Base-by-base conservation (phyloP, 2,329 filamentous ascomycete genomes). In the Talaromyces rugulosus region DNA sequence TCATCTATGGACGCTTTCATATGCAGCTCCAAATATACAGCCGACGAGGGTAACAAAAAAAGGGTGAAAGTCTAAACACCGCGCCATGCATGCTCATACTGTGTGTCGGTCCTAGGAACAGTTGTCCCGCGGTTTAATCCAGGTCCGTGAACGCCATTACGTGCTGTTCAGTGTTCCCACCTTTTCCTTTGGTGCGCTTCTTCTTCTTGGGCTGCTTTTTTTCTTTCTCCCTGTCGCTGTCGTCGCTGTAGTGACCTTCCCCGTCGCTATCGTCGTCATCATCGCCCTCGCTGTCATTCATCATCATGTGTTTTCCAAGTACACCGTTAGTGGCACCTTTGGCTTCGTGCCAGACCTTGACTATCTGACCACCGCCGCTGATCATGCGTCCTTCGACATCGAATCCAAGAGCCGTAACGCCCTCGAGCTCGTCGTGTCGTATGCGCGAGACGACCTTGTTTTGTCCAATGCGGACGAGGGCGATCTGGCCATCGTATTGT, bases 321-420 rank as follows among this genome's bases (percentile, higher is more conserved):
- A 62, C 76, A 28, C 78, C 81, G 0, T 81, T 80, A 0, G 77
- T 77, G 0, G 77, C 82, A 1, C 81, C 82, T 0, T 84, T 83
- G 0, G 81, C 82, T 1, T 80, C 80, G 18, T 58, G 87, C 95
- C 95, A 99, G 1, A 98, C 88, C 76, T 97, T 97, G 65, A 99
- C 85, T 0, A 87, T 87, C 68, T 84, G 85, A 0, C 95, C 95
- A 59, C 95, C 95, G 11, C 92, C 93, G 70, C 88, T 96, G 67
- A 99, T 92, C 82, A 99, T 86, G 53, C 95, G 84, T 53, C 92
- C 91, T 58, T 88, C 86, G 57, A 89, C 88, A 76, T 98, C 95
- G 66, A 98, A 96, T 1, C 84, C 89, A 0, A 99, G 76, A 0
- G 85, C 90, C 1, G 92, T 85, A 3, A 97, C 92, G 2, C 89